Conservation (phyloP, 768 basidiomycete genomes). For the Naganishia friedmannii region DNA sequence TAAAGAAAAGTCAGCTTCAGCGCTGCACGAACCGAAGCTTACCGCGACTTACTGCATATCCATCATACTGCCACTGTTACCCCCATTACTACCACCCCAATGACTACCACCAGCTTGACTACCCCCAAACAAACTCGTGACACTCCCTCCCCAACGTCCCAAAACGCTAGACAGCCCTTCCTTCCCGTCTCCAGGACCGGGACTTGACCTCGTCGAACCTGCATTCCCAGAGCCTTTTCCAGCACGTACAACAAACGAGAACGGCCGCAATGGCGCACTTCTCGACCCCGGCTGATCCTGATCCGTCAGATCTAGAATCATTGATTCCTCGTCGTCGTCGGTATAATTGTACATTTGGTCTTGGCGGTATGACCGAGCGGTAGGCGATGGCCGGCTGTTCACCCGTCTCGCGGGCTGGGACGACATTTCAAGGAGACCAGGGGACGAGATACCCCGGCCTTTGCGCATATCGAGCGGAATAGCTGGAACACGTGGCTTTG, state of each 20-base stretch:
- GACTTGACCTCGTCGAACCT: conserved; percentile 29
- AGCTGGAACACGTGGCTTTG: neutral
- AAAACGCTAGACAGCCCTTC: conserved; percentile 43
- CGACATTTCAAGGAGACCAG: conserved; percentile 35
- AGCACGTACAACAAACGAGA: conserved; percentile 53
- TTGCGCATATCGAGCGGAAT: conserved; percentile 32
- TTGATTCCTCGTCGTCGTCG: conserved; percentile 3
- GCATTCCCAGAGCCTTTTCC: conserved; percentile 38
- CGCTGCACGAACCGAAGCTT: neutral
- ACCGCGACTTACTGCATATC: conserved; percentile 52
- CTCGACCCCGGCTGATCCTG: neutral
- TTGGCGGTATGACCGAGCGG: neutral
- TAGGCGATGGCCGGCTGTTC: neutral
- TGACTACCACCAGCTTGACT: conserved; percentile 50
- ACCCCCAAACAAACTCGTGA: conserved; percentile 51
- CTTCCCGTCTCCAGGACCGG: conserved; percentile 35
- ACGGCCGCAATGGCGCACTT: conserved; percentile 43
- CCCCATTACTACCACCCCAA: conserved; percentile 51
- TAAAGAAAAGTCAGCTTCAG: neutral
- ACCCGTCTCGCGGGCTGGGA: conserved; percentile 3
- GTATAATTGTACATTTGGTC: conserved; percentile 21
- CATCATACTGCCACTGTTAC: conserved; percentile 53
- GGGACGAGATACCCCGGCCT: conserved; percentile 36
- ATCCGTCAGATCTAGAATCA: conserved; percentile 9
- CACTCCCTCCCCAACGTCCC: conserved; percentile 49